phyloP scores from a whole-genome alignment of 2,329 filamentous ascomycete species.

The Penicillium rolfsii region DNA sequence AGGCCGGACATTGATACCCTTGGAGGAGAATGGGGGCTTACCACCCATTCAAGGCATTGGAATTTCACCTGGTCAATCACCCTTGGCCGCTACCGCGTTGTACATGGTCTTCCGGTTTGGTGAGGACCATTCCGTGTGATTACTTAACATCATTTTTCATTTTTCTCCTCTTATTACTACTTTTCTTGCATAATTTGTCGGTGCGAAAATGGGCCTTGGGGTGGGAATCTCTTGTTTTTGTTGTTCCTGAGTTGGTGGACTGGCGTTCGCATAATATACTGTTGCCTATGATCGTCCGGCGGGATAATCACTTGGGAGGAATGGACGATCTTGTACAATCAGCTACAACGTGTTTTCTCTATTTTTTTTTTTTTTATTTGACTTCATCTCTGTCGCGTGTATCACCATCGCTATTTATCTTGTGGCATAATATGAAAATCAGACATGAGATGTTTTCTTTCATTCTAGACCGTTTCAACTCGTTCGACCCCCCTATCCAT shows the following conservation, averaged over 20 bases:
- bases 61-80: constrained; percentile 18
- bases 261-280: constrained; percentile 34
- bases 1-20: constrained; percentile 28
- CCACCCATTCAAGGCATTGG: constrained; percentile 18
- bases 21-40: constrained; percentile 22
- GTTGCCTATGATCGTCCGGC: constrained; percentile 22
- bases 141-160: constrained; percentile 12
- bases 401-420: constrained; percentile 23
- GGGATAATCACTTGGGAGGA: constrained; percentile 26
- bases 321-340: constrained; percentile 30
- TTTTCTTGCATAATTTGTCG: constrained; percentile 34
- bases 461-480: not conserved
- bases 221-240: constrained; percentile 33
- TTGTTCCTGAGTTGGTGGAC: constrained; percentile 26
- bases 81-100: constrained; percentile 27
- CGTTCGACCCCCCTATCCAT: too few species aligned
- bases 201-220: constrained; percentile 30
- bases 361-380: constrained; percentile 4
- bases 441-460: constrained; percentile 11
- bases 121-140: constrained; percentile 24
- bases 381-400: constrained; percentile 18
- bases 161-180: constrained; percentile 1
- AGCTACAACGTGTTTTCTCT: constrained; percentile 29
- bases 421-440: constrained; percentile 27
- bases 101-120: constrained; percentile 26